phyloP scores from a whole-genome alignment of 345 rosid genomes.

The Gossypium bickii region DNA sequence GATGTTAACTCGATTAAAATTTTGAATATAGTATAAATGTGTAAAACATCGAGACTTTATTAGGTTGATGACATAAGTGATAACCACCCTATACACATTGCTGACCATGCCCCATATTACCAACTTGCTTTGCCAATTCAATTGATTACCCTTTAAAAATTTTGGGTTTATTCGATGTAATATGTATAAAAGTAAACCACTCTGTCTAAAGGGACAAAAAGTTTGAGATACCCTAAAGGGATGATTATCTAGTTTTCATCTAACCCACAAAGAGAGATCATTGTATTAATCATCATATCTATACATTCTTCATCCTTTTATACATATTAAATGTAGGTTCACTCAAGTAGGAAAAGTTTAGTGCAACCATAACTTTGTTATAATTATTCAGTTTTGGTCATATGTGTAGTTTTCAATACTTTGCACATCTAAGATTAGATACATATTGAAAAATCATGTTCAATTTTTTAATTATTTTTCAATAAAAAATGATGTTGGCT shows the following conservation, averaged over 20 bases:
- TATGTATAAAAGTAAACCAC: too few relatives aligned
- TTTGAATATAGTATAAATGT: too few relatives aligned
- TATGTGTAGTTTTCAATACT: too few relatives aligned
- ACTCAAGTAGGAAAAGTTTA: neutral
- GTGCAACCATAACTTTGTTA: neutral
- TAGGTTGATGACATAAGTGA: neutral
- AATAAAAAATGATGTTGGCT: neutral
- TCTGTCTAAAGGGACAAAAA: neutral
- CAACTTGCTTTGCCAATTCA: constrained; percentile 5
- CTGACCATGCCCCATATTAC: neutral
- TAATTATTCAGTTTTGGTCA: neutral
- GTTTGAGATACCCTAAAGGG: too few relatives aligned
- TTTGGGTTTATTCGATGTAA: too few relatives aligned
- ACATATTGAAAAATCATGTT: neutral
- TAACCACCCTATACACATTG: neutral
- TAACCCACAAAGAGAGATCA: too few relatives aligned
- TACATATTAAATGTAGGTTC: neutral
- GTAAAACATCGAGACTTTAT: neutral
- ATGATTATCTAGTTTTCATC: neutral
- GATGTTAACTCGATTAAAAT: too few relatives aligned
- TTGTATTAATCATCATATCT: neutral
- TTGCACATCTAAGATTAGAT: neutral
- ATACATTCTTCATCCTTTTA: neutral
- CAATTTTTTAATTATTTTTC: too few relatives aligned
- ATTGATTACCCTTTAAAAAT: too few relatives aligned